Base-by-base conservation (phyloP, 2,329 filamentous ascomycete genomes). In the Cytospora paraplurivora region DNA sequence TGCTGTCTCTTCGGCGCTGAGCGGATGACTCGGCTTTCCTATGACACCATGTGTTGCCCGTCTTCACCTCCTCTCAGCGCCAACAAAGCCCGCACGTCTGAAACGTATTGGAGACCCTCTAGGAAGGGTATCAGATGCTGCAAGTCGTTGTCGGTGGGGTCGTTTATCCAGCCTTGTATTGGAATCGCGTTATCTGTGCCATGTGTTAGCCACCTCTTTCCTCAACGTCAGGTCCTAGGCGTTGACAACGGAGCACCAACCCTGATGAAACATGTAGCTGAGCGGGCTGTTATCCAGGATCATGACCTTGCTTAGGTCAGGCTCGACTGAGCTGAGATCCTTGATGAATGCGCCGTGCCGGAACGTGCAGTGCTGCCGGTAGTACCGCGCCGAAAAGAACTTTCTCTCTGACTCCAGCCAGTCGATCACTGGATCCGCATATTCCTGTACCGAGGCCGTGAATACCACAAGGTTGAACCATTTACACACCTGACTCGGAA, bases 391-490 rank as follows among this genome's bases (percentile, higher is more conserved):
- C 41, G 91, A 90, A 77, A 99, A 99, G 79, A 92, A 98, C 78
- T 98, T 98, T 72, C 93, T 88, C 77, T 99, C 95, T 69, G 92
- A 88, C 78, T 99, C 95, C 65, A 99, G 84, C 93, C 93, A 98
- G 82, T 99, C 95, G 74, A 99, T 98, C 62, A 99, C 95, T 0
- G 95, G 95, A 76, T 99, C 95, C 63, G 95, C 95, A 72, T 99
- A 99, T 76, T 99, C 95, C 75, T 99, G 95, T 44, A 99, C 95
- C 21, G 93, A 97, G 3, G 95, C 95, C 11, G 95, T 99, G 76
- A 99, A 99, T 54, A 98, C 84, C 58, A 99, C 92, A 17, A 99
- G 81, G 74, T 97, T 98, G 79, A 96, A 99, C 95, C 95, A 99
- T 79, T 97, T 97, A 81, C 88, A 93, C 54, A 97, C 87, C 82